Evolutionary conservation across 257 asterid species (phyloP), one percentile per base, ranked within the genome.

Genomic region (Penstemon newberryi): DNA sequence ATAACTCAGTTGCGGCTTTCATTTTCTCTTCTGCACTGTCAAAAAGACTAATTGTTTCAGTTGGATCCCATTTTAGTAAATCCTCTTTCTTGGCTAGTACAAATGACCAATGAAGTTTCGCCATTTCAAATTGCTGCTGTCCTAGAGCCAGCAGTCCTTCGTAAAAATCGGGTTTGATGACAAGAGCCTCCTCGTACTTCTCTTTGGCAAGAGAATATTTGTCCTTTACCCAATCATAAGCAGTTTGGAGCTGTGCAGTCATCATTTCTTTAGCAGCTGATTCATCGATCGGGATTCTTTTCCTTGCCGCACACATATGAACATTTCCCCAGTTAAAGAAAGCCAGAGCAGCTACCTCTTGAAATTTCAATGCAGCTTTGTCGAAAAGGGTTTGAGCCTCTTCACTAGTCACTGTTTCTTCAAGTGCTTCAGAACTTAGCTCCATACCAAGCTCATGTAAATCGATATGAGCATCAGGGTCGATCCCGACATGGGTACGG

Each of bases 381-480:
- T 89, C 91, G 25, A 87, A 89, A 65, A 94, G 96, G 54, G 59
- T 74, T 73, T 94, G 99, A 63, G 99, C 97, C 10, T 82, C 97
- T 75, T 89, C 97, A 42, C 96, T 77, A 0, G 95, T 91, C 61
- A 94, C 96, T 0, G 96, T 80, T 72, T 94, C 98, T 80, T 89
- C 98, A 8, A 94, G 91, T 25, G 99, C 99, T 77, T 91, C 98
- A 4, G 96, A 86, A 59, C 98, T 91, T 40, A 91, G 71, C 82
- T 94, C 99, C 99, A 94, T 89, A n/a, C 99, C 99, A n/a, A 89
- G 83, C 75, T 91, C 99, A 69, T 91, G 98, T 63, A 94, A 84
- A 76, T 94, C 99, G 10, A 91, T 80, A 69, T 94, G 99, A 50
- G 97, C 91, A 77, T 94, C 99, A 0, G 97, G 86, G 77, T 89